Percentiles rank a stretch among this genome's conserved stretches.
Evolutionary conservation across 2,329 filamentous ascomycete genomes (phyloP).

Genomic region (Monosporascus cannonballus): DNA sequence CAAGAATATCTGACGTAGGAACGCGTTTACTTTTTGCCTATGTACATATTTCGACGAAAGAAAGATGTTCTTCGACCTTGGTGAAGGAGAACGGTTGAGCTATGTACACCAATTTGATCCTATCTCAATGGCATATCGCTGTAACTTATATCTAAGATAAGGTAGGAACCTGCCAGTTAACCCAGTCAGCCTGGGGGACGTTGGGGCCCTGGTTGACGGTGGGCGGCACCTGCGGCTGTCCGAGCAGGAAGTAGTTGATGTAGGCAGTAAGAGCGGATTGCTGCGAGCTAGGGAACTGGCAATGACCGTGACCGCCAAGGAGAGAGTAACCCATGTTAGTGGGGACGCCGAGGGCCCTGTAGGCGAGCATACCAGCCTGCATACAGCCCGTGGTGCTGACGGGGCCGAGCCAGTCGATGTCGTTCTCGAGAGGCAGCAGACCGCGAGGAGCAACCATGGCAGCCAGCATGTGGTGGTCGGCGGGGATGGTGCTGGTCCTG

Average conservation of each 20-base stretch:
- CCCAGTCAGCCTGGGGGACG: conserved; percentile 34
- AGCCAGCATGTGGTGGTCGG: conserved; percentile 53
- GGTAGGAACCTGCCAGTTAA: conserved; percentile 34
- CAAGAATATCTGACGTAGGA: background rate
- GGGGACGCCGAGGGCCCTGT: conserved; percentile 45
- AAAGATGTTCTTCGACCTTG: background rate
- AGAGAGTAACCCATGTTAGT: conserved; percentile 54
- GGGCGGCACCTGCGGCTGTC: conserved; percentile 25
- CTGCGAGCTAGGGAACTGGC: conserved; percentile 48
- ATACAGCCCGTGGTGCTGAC: conserved; percentile 52
- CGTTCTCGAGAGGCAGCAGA: conserved; percentile 50
- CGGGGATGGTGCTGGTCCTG: conserved; percentile 40
- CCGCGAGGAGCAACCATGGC: conserved; percentile 50
- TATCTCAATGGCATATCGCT: background rate
- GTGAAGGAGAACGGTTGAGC: background rate
- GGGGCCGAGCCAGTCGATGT: conserved; percentile 53
- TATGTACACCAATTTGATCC: background rate
- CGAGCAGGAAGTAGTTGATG: conserved; percentile 49
- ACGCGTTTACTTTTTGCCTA: background rate
- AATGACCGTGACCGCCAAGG: conserved; percentile 48
- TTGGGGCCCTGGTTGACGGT: conserved; percentile 32
- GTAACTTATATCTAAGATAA: conserved; percentile 20
- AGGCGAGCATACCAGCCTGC: conserved; percentile 47
- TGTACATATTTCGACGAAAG: background rate
- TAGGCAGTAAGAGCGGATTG: conserved; percentile 45